Percentiles rank a stretch among this genome's conserved stretches.
Conservation (phyloP, 179 eudicot genomes). For the Sideroxylon spinosum region DNA sequence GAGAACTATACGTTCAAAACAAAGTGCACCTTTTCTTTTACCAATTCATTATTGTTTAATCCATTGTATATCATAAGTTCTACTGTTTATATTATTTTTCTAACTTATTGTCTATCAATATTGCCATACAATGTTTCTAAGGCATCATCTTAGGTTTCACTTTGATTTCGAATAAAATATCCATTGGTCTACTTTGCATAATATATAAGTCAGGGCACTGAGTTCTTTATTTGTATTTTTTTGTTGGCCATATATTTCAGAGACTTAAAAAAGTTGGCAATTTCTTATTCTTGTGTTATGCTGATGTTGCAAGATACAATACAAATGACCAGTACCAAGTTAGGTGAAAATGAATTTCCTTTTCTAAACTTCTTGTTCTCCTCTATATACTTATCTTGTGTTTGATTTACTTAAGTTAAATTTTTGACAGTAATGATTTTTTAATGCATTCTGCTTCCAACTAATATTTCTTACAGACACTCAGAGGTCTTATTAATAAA, state of each 20-base stretch:
- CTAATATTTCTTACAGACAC: constrained; percentile 52
- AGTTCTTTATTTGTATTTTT: background rate
- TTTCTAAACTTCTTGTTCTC: background rate
- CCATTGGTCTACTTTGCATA: background rate
- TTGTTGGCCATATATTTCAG: constrained; percentile 49
- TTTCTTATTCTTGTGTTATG: constrained; percentile 98
- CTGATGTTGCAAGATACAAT: constrained; percentile 94
- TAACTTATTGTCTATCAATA: background rate
- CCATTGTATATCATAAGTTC: background rate
- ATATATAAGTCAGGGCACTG: constrained; percentile 9
- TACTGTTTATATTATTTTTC: background rate
- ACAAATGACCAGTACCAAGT: constrained; percentile 97
- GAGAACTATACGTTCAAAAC: constrained; percentile 92
- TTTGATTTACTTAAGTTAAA: background rate
- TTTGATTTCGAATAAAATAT: background rate
- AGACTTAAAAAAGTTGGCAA: constrained; percentile 75
- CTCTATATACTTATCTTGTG: background rate
- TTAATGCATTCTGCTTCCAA: constrained; percentile 1
- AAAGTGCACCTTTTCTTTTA: constrained; percentile 39
- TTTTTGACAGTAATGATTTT: background rate
- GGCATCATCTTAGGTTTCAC: background rate
- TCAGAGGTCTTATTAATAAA: constrained; percentile 45
- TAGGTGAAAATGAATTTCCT: constrained; percentile 17
- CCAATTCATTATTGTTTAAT: background rate
- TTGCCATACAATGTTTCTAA: background rate